Percentiles rank a stretch among this genome's conserved stretches.
phyloP scores from a whole-genome alignment of 768 basidiomycete species.

The Fistulinella prunicolor region DNA sequence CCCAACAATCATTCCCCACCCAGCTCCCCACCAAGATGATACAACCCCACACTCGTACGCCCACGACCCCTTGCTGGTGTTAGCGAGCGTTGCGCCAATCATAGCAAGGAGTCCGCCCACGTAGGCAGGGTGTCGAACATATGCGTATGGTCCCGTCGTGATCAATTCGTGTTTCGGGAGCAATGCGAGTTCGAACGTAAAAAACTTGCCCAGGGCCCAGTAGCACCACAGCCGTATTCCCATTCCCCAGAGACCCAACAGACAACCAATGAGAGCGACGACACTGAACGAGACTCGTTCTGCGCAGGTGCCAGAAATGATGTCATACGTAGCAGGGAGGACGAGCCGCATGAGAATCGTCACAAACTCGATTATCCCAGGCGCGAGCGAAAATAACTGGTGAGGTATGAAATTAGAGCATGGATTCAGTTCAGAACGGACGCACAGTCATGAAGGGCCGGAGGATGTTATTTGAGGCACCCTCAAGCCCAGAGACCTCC shows the following conservation, averaged over 20 bases:
- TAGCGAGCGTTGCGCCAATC: conserved; percentile 6
- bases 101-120: conserved; percentile 4
- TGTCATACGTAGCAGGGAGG: background rate
- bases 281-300: conserved; percentile 4
- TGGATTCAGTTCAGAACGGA: background rate
- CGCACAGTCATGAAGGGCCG: background rate
- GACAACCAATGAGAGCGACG: background rate
- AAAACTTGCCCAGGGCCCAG: conserved; percentile 34
- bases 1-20: background rate
- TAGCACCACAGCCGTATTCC: conserved; percentile 36
- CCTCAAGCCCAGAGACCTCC: too few relatives aligned
- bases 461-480: too few relatives aligned
- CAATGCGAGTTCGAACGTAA: conserved; percentile 38
- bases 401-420: background rate
- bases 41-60: conserved; percentile 7
- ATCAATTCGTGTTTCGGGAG: conserved; percentile 8
- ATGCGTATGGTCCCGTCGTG: conserved; percentile 12
- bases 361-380: background rate
- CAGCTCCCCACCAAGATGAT: conserved; percentile 7
- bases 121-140: conserved; percentile 15
- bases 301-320: conserved; percentile 1
- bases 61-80: conserved; percentile 13
- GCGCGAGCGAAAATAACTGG: conserved; percentile 2
- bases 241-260: conserved; percentile 23
- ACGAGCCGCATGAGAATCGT: background rate